Conservation (phyloP, 1,284 basidiomycete species). For the Puccinia horiana region DNA sequence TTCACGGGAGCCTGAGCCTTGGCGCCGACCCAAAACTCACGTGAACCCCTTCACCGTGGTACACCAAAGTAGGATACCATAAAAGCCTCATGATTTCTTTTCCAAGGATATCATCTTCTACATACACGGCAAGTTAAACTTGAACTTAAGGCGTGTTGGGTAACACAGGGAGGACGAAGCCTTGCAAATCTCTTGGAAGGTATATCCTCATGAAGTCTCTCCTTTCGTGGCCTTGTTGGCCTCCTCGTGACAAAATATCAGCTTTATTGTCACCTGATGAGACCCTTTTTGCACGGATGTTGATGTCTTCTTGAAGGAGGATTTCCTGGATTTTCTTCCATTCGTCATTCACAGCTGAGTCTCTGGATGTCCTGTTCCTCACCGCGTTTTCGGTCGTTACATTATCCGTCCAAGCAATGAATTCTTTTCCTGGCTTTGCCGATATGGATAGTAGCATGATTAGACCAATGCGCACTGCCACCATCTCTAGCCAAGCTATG, state of each 20-base stretch:
- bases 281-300: not conserved
- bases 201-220: too few relatives aligned
- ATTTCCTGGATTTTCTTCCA: slow-evolving; percentile 13
- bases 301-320: not conserved
- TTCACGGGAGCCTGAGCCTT: too few relatives aligned
- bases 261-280: not conserved
- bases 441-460: not conserved
- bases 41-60: too few relatives aligned
- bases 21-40: too few relatives aligned
- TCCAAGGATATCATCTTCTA: too few relatives aligned
- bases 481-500: slow-evolving; percentile 6
- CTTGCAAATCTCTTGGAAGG: too few relatives aligned
- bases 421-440: not conserved
- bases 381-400: not conserved
- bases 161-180: too few relatives aligned
- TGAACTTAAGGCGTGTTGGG: too few relatives aligned
- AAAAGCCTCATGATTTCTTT: too few relatives aligned
- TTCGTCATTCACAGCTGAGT: not conserved
- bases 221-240: too few relatives aligned
- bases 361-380: not conserved
- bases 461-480: not conserved
- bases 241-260: not conserved
- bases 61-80: too few relatives aligned
- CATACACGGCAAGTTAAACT: too few relatives aligned
- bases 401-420: not conserved